Base-by-base conservation (phyloP, 1,139 yeast genomes). In the Oligophagozyma castellii region DNA sequence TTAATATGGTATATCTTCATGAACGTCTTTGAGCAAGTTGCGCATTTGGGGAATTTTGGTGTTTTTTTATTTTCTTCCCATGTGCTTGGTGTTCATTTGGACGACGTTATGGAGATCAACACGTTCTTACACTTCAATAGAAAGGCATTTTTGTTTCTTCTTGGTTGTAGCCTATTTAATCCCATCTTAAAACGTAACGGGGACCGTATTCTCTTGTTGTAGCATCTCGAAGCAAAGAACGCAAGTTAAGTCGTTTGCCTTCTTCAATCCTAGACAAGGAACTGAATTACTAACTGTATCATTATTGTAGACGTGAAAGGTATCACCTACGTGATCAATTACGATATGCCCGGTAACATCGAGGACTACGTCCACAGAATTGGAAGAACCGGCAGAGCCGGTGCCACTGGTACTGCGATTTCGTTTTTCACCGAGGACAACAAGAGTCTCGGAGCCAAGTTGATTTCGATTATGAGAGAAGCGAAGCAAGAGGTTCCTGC, bases 351-450 rank as follows among this genome's bases (percentile, higher is more conserved):
- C 51, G 84, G 84, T 61, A 89, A 86, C 64, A 80, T 84, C 55
- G 98, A 89, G 65, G 96, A 89, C 63, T 89, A 89, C 58, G 95
- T 89, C 37, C 63, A 58, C 36, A 55, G 63, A 53, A 59, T 59
- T 34, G 95, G 95, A 56, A 83, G 98, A 75, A 86, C 96, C 40
- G 98, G 98, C 58, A 83, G 98, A 73, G 98, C 95, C 43, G 96
- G 96, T 58, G 74, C 83, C 40, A 67, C 69, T 38, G 98, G 98
- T 67, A 84, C 93, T 39, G 95, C 98, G 36, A 73, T 86, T 43
- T 84, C 98, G 7, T 73, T 89, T 59, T 89, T 89, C 70, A 84
- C 96, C 34, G 80, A 75, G 42, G 86, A 68, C 42, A 81, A 83
- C 66, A 65, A 79, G 49, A 74, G 78, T 61, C 71, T 84, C 60